Base-by-base conservation (phyloP, 2,329 filamentous ascomycete species). In the Alternaria novae-zelandiae region DNA sequence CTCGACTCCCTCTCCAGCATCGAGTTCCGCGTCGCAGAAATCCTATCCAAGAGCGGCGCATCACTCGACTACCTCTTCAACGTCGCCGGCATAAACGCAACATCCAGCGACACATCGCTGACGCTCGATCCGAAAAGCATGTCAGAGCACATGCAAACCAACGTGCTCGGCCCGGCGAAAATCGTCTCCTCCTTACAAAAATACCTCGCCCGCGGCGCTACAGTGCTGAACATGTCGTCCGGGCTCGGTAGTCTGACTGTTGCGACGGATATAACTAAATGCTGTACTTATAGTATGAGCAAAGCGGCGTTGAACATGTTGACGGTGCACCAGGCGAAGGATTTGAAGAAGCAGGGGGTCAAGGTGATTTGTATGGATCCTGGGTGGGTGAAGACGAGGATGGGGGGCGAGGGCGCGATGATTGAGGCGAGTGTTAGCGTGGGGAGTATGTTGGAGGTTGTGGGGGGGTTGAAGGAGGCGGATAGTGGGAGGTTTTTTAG, bases 161-260 rank as follows among this genome's bases (percentile, higher is more conserved):
- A 86, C 58, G 83, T 85, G 4, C 58, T 85, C 17, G 84, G 84
- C 0, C 84, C 84, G 0, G 83, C 83, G 1, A 83, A 83, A 60
- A 77, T 81, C 7, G 78, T 83, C 0, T 76, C 84, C 68, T 75
- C 77, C 2, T 65, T 86, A 0, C 57, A 65, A 12, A 67, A 64
- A 26, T 72, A 78, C n/a, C 64, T 81, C 1, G 72, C 73, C 6
- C 47, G 71, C 1, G 70, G 74, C 9, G 78, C 74, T 4, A 67
- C 74, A 5, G 73, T 80, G 4, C 59, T 81, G 68, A 81, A 80
- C 62, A 71, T 80, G 71, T 71, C 74, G 12, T 74, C 68, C 15
- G 79, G 78, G 3, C 66, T 81, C 4, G 79, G 70, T 1, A 74
- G 70, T 56, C 66, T 79, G 73, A 70, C 66, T 13, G 71, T 76